Evolutionary conservation across 192 early-diverging fungal genomes (phyloP).

Genomic region (Coemansia sp.): DNA sequence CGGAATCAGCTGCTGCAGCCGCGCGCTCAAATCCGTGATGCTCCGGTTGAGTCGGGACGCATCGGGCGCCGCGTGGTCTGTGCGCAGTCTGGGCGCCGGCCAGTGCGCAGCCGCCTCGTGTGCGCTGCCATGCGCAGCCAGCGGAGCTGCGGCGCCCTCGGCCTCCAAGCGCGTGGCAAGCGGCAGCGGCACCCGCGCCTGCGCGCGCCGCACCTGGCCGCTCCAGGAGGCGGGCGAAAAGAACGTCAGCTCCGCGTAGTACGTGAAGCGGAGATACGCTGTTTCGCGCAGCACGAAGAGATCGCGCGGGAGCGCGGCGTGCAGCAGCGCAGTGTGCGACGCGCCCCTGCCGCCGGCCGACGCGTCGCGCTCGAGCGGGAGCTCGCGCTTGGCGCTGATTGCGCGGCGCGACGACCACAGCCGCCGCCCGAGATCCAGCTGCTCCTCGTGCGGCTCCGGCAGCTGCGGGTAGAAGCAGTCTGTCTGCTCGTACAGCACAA

Average conservation of each 20-base stretch:
- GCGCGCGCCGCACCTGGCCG: constrained; percentile 16
- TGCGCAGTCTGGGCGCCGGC: background rate
- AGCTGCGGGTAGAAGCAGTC: constrained; percentile 53
- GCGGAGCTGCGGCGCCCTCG: constrained; percentile 3
- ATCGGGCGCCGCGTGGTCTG: background rate
- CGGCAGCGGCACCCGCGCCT: constrained; percentile 32
- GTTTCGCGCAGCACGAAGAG: constrained; percentile 33
- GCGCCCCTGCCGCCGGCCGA: constrained; percentile 11
- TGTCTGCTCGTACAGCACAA: constrained; percentile 34
- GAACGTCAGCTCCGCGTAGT: constrained; percentile 29
- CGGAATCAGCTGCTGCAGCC: constrained; percentile 47
- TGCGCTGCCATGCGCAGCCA: too few relatives aligned
- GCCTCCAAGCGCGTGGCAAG: constrained; percentile 27
- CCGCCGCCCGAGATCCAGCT: constrained; percentile 44
- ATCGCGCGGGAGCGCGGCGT: constrained; percentile 16
- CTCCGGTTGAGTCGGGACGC: constrained; percentile 12
- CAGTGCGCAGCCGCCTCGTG: background rate
- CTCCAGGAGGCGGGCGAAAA: constrained; percentile 31
- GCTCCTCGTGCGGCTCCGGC: constrained; percentile 45
- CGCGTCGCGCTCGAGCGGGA: constrained; percentile 43
- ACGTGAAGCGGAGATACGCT: constrained; percentile 34
- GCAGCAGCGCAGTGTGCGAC: constrained; percentile 37
- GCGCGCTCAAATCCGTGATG: constrained; percentile 34
- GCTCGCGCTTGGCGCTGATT: constrained; percentile 14
- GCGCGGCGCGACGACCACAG: constrained; percentile 34